Evolutionary conservation across 2,329 filamentous ascomycete genomes (phyloP).

Genomic region (Thermochaetoides dissita): DNA sequence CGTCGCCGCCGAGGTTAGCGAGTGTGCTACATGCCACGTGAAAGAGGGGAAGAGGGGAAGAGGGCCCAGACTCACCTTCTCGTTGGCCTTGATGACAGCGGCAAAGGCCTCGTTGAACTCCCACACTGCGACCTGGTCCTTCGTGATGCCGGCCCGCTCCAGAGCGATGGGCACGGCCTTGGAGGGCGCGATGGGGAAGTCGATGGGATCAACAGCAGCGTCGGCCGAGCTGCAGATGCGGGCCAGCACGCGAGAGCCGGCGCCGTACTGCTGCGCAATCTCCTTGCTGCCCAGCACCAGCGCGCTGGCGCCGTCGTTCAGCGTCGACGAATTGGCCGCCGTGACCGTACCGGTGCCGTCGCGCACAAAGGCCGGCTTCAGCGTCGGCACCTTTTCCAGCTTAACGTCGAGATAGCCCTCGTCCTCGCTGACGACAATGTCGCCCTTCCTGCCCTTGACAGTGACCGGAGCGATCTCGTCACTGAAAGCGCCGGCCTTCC

Average conservation of each 20-base stretch:
- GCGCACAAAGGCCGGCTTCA: constrained; percentile 83
- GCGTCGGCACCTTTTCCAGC: constrained; percentile 66
- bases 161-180: constrained; percentile 86
- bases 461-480: constrained; percentile 87
- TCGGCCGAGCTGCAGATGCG: constrained; percentile 76
- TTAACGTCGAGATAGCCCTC: constrained; percentile 84
- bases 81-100: constrained; percentile 85
- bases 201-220: constrained; percentile 77
- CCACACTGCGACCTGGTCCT: constrained; percentile 87
- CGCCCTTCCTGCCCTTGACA: constrained; percentile 71
- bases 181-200: constrained; percentile 86
- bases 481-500: constrained; percentile 67
- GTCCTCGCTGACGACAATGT: constrained; percentile 63
- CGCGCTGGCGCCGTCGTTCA: constrained; percentile 90
- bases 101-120: constrained; percentile 99
- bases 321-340: constrained; percentile 81
- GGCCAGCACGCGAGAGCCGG: constrained; percentile 68
- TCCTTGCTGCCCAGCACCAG: constrained; percentile 72
- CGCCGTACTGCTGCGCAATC: constrained; percentile 66
- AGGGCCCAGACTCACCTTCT: constrained; percentile 43
- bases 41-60: background rate
- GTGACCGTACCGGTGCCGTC: constrained; percentile 84
- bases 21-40: too few species aligned
- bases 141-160: constrained; percentile 74
- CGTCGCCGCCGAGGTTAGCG: constrained; percentile 7